phyloP scores from a whole-genome alignment of 495 filamentous ascomycete genomes.

The Neurospora terricola region DNA sequence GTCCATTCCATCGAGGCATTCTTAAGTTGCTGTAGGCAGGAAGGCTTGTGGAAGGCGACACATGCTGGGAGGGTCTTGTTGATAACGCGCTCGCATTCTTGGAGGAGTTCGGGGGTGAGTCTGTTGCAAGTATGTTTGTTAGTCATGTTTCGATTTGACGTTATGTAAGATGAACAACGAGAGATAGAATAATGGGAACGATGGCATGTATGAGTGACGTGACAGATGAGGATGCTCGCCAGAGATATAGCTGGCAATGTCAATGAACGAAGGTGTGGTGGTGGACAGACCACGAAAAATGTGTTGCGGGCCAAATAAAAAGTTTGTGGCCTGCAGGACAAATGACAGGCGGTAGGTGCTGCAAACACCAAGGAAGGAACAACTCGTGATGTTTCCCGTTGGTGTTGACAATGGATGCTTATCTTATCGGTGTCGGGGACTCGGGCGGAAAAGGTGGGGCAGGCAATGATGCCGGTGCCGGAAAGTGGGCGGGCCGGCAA shows the following conservation, averaged over 20 bases:
- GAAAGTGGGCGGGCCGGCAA: not conserved
- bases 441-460: not conserved
- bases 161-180: not conserved
- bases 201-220: not conserved
- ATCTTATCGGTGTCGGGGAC: not conserved
- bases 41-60: slow-evolving; percentile 43
- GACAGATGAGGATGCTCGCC: not conserved
- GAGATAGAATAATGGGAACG: not conserved
- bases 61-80: slow-evolving; percentile 41
- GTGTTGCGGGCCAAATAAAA: not conserved
- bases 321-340: not conserved
- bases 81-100: slow-evolving; percentile 41
- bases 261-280: not conserved
- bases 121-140: slow-evolving; percentile 15
- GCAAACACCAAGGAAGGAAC: not conserved
- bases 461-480: not conserved
- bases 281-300: not conserved
- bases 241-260: not conserved
- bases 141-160: not conserved
- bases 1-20: slow-evolving; percentile 33
- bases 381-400: not conserved
- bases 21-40: slow-evolving; percentile 41
- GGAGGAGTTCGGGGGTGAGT: slow-evolving; percentile 37
- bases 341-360: not conserved
- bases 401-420: not conserved